Conservation (phyloP, 345 rosid genomes). For the Kernera saxatilis region DNA sequence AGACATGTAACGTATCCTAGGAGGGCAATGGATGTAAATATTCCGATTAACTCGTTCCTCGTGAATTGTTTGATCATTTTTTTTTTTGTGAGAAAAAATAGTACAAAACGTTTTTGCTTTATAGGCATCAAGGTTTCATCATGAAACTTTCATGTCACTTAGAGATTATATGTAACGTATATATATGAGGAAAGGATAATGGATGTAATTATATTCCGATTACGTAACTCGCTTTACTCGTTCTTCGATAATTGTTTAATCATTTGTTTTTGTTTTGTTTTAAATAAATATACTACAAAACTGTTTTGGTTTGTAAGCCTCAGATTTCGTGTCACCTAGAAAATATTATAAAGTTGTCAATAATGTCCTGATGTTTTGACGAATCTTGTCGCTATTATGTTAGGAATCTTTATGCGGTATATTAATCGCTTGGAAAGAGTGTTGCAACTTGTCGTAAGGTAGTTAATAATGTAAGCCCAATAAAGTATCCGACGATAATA, state of each 20-base stretch:
- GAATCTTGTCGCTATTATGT: conserved; percentile 12
- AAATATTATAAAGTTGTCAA: background rate
- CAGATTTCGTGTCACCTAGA: no score
- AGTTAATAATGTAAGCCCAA: background rate
- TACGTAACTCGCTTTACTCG: background rate
- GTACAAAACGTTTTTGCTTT: background rate
- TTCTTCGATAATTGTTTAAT: no score
- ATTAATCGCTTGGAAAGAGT: background rate
- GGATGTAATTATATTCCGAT: background rate
- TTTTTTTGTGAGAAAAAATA: background rate
- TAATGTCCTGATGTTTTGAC: background rate
- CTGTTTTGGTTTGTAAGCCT: background rate
- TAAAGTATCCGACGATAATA: background rate
- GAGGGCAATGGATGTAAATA: conserved; percentile 21
- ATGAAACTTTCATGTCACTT: background rate
- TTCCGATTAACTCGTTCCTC: conserved; percentile 8
- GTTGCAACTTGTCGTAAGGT: background rate
- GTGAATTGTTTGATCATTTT: background rate
- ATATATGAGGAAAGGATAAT: background rate
- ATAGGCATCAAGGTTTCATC: background rate
- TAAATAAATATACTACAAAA: background rate
- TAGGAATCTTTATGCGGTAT: conserved; percentile 25
- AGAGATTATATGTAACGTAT: background rate
- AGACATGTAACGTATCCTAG: conserved; percentile 42
- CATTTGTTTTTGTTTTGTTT: no score